A percentile compares a stretch with the other conserved stretches of the same genome.
Evolutionary conservation across 2,329 filamentous ascomycete species (phyloP).

Genomic region (Cladosporium sp.): DNA sequence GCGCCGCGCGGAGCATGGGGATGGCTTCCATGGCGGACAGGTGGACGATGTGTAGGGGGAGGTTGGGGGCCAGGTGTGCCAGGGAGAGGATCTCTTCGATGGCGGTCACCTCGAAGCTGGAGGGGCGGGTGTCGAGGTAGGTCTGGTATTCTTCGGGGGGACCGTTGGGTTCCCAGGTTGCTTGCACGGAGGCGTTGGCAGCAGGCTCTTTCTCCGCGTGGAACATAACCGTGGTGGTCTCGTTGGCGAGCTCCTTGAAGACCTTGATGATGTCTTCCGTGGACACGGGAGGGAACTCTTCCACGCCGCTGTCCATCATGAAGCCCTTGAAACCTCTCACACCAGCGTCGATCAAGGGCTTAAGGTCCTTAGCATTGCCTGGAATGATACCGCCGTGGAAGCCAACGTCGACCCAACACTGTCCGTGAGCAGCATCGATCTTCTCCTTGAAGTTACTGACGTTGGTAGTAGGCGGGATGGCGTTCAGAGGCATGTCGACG

Average conservation of each 20-base stretch:
- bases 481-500: conserved; percentile 96
- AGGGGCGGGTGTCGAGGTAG: conserved; percentile 86
- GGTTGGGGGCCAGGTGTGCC: conserved; percentile 71
- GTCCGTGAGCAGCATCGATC: conserved; percentile 72
- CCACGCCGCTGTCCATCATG: conserved; percentile 92
- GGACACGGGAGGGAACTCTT: conserved; percentile 92
- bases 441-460: conserved; percentile 79
- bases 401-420: conserved; percentile 98
- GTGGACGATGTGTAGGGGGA: conserved; percentile 91
- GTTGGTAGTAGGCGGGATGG: conserved; percentile 93
- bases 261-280: conserved; percentile 72
- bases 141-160: conserved; percentile 77
- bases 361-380: conserved; percentile 76
- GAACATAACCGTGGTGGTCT: conserved; percentile 94
- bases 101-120: conserved; percentile 86
- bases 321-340: conserved; percentile 98
- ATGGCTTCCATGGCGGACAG: conserved; percentile 86
- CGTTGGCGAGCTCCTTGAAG: conserved; percentile 74
- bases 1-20: conserved; percentile 71
- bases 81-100: conserved; percentile 81
- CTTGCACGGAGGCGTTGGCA: conserved; percentile 69
- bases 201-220: conserved; percentile 98
- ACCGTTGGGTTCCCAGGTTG: conserved; percentile 65
- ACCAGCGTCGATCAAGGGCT: conserved; percentile 75
- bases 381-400: conserved; percentile 96